Conservation (phyloP, 1,284 basidiomycete species). For the Phylloboletellus chloephorus region DNA sequence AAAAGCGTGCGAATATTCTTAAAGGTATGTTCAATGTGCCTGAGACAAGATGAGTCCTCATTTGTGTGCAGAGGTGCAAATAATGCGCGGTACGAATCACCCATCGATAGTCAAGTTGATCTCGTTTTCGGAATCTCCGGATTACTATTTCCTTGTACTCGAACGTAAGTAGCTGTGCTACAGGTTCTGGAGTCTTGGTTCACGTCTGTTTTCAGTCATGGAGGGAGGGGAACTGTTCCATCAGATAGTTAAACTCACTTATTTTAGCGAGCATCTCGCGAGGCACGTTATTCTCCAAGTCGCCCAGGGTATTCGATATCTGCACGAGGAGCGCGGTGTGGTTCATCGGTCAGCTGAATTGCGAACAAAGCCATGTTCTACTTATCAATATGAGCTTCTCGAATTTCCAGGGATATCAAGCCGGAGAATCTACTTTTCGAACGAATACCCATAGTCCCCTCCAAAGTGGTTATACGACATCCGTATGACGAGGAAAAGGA, state of each 20-base stretch:
- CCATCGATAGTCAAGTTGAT: slow-evolving; percentile 85
- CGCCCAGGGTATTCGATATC: slow-evolving; percentile 89
- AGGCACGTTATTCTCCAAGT: slow-evolving; percentile 98
- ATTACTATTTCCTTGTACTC: slow-evolving; percentile 92
- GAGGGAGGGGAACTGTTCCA: slow-evolving; percentile 98
- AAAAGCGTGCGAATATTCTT: slow-evolving; percentile 93
- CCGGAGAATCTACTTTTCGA: slow-evolving; percentile 98
- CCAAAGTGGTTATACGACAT: slow-evolving; percentile 67
- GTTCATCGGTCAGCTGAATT: slow-evolving; percentile 74
- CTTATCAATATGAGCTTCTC: background rate
- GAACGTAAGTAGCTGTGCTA: slow-evolving; percentile 59
- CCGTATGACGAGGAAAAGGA: slow-evolving; percentile 99
- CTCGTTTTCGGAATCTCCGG: slow-evolving; percentile 86
- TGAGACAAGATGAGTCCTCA: slow-evolving; percentile 2
- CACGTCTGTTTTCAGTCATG: slow-evolving; percentile 58
- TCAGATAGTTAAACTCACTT: slow-evolving; percentile 98
- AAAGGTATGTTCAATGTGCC: slow-evolving; percentile 55
- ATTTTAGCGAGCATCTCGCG: slow-evolving; percentile 93
- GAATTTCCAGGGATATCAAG: slow-evolving; percentile 73
- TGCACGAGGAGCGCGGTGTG: slow-evolving; percentile 97
- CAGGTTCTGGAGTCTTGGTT: slow-evolving; percentile 8
- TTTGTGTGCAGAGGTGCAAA: slow-evolving; percentile 80
- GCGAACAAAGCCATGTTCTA: background rate
- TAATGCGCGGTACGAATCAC: slow-evolving; percentile 95
- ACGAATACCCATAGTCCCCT: slow-evolving; percentile 88